Evolutionary conservation across 2,329 filamentous ascomycete species (phyloP), one percentile per base, ranked within the genome.

Genomic region (Sordariomycetes sp.): DNA sequence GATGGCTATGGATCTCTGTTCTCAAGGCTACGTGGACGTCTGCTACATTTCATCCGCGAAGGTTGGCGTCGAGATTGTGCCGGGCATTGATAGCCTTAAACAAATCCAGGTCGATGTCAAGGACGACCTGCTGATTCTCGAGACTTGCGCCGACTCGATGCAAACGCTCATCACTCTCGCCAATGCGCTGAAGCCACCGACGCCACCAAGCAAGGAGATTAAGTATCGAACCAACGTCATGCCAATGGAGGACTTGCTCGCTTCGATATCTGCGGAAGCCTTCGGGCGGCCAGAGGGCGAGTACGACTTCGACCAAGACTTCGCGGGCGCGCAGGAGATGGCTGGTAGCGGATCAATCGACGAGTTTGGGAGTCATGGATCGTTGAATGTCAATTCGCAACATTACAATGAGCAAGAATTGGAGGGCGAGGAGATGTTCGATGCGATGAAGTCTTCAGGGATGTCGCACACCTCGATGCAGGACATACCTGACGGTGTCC

Each of bases 81-180:
- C 66, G 3, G 63, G 64, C 2, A 35, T 44, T 5, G 70, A 78
- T 23, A 73, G 69, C 1, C 68, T 77, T 20, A 82, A 79, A 42
- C 72, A 76, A 26, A 58, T 95, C 11, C 81, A 92, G 44, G 69
- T 95, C 2, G 85, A 94, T 42, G 63, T 96, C 30, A 77, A 77
- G 40, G 88, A 94, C 48, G 82, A 94, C 43, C 68, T 98, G 2
- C 68, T 98, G 34, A 80, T 98, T 21, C 63, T 98, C 6, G 92
- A 98, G 57, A 93, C 88, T 1, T 98, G 93, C 49, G 92, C 92
- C 20, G 92, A 98, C 57, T 98, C 92, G 2, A 96, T 87, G 0
- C 87, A 95, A 54, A 98, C 92, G 0, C 68, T 98, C 11, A 81
- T 94, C 34, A 70, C 74, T 3, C 71, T 94, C 27, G 61, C 88